A percentile compares a stretch with the other conserved stretches of the same genome.
phyloP scores from a whole-genome alignment of 139 green algal species.

The Desmodesmus armatus region DNA sequence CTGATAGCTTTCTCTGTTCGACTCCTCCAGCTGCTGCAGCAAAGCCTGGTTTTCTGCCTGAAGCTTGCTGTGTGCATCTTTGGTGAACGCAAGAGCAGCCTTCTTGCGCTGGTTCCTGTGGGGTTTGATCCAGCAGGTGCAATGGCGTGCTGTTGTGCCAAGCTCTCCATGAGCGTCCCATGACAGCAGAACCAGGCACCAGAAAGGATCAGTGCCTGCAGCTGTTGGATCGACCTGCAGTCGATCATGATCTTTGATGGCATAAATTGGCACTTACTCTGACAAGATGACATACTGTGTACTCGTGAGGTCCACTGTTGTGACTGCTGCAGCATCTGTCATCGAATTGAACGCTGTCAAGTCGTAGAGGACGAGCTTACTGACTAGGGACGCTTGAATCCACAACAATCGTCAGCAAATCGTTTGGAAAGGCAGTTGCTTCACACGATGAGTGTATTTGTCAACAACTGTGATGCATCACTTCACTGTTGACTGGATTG shows the following conservation, averaged over 20 bases:
- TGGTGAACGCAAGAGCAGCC: constrained; percentile 71
- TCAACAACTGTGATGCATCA: no score
- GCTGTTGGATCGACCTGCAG: background rate
- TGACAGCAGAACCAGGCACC: background rate
- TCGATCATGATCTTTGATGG: background rate
- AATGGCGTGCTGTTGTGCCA: background rate
- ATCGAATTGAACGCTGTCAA: no score
- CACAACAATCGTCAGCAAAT: no score
- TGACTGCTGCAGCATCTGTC: background rate
- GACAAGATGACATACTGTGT: constrained; percentile 79
- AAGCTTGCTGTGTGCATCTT: constrained; percentile 64
- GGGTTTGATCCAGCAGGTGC: background rate
- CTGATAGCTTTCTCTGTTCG: constrained; percentile 77
- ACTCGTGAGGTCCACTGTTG: constrained; percentile 65
- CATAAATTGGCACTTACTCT: constrained; percentile 54
- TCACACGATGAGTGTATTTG: no score
- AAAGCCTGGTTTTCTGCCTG: constrained; percentile 73
- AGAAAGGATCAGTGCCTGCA: background rate
- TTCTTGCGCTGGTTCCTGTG: constrained; percentile 84
- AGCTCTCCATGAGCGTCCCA: background rate
- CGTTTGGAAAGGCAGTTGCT: no score
- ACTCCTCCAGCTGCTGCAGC: constrained; percentile 67
- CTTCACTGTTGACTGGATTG: no score
- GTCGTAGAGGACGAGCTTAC: no score
- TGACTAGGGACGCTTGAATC: no score